A percentile compares a stretch with the other conserved stretches of the same genome.
Evolutionary conservation across 2,329 filamentous ascomycete species (phyloP).

Genomic region (Aschersonia sp.): DNA sequence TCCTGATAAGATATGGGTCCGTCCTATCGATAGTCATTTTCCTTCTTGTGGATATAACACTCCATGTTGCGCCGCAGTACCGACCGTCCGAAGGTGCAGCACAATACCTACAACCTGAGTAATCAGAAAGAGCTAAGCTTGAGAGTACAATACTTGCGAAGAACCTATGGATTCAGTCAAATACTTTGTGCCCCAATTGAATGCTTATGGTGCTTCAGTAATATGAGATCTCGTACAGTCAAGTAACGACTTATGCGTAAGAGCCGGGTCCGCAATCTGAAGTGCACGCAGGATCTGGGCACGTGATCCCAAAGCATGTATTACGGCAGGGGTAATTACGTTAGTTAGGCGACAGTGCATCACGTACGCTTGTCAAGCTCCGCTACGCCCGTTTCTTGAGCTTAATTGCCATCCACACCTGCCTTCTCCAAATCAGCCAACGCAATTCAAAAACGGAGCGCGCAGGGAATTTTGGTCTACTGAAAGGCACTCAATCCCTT

Average conservation of each 20-base stretch:
- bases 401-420: neutral
- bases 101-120: no score
- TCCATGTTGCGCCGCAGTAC: no score
- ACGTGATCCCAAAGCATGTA: conserved; percentile 16
- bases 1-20: no score
- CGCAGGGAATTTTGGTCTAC: no score
- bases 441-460: neutral
- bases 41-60: no score
- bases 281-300: conserved; percentile 1
- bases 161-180: no score
- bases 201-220: neutral
- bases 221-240: neutral
- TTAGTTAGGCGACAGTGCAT: conserved; percentile 25
- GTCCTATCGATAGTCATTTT: no score
- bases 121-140: no score
- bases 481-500: neutral
- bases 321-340: conserved; percentile 2
- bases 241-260: no score
- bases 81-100: no score
- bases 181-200: no score
- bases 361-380: conserved; percentile 29
- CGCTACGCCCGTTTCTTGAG: conserved; percentile 9
- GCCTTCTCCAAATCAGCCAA: neutral
- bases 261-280: neutral
- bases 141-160: no score